phyloP scores from a whole-genome alignment of 305 asterid species.

The Coffea humblotiana region DNA sequence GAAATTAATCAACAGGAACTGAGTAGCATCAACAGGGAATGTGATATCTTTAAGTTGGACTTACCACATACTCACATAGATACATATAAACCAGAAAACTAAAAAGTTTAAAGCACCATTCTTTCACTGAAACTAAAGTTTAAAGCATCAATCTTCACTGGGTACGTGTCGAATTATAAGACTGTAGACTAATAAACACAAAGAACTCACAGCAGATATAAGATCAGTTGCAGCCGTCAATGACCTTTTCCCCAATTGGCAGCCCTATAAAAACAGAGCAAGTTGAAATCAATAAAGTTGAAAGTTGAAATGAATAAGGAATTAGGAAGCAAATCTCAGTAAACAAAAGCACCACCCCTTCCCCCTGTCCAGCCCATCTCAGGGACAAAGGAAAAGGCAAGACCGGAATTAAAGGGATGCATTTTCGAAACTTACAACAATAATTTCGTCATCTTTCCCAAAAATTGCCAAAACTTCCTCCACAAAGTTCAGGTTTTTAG shows the following conservation, averaged over 20 bases:
- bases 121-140: neutral
- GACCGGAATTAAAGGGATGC: neutral
- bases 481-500: conserved; percentile 49
- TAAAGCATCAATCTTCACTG: neutral
- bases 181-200: no score
- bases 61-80: neutral
- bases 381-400: neutral
- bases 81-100: neutral
- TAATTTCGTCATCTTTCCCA: conserved; percentile 59
- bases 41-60: neutral
- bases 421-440: conserved; percentile 51
- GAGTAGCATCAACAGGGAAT: neutral
- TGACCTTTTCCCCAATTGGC: conserved; percentile 69
- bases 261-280: conserved; percentile 45
- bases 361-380: neutral
- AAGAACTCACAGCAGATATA: conserved; percentile 47
- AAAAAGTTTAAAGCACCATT: neutral
- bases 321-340: neutral
- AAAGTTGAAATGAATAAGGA: no score
- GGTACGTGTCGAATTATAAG: neutral
- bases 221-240: conserved; percentile 68
- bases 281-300: neutral
- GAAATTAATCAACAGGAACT: neutral
- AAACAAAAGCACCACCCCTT: neutral
- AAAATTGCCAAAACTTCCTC: conserved; percentile 45